Evolutionary conservation across 345 rosid species (phyloP).

Genomic region (Clarkia xantiana): DNA sequence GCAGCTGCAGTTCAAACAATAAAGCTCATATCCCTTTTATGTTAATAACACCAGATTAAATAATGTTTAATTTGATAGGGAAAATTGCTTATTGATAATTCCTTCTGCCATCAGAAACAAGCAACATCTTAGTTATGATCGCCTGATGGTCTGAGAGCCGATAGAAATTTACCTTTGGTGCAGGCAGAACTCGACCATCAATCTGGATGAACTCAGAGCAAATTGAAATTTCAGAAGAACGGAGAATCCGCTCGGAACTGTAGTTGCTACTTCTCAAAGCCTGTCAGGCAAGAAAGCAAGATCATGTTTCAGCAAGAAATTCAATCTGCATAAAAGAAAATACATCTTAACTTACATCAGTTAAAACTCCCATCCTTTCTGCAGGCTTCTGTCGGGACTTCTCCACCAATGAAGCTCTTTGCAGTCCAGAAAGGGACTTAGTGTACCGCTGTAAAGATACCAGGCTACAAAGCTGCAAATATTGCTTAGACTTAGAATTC

Average conservation of each 20-base stretch:
- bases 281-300: conserved; percentile 19
- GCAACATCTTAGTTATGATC: no score
- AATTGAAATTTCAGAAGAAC: conserved; percentile 53
- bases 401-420: conserved; percentile 72
- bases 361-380: conserved; percentile 56
- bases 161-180: conserved; percentile 42
- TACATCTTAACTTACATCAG: conserved; percentile 30
- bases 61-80: no score
- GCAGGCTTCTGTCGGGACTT: conserved; percentile 88
- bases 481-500: no score
- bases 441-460: conserved; percentile 82
- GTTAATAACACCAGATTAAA: no score
- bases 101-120: no score
- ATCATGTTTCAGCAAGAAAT: conserved; percentile 2
- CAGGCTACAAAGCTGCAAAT: conserved; percentile 49
- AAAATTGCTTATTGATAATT: no score
- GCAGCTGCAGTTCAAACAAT: conserved; percentile 28
- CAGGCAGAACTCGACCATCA: conserved; percentile 59
- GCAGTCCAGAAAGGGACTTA: conserved; percentile 47
- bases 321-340: not conserved
- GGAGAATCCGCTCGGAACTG: conserved; percentile 47
- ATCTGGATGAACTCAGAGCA: conserved; percentile 43
- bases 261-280: conserved; percentile 52
- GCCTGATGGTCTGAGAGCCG: not conserved
- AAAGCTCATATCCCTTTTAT: no score